These are phyloP conservation scores for Stenocarpella maydis DNA, from an alignment of 2,329 filamentous ascomycete genomes.

Conservation along the genomic window DNA sequence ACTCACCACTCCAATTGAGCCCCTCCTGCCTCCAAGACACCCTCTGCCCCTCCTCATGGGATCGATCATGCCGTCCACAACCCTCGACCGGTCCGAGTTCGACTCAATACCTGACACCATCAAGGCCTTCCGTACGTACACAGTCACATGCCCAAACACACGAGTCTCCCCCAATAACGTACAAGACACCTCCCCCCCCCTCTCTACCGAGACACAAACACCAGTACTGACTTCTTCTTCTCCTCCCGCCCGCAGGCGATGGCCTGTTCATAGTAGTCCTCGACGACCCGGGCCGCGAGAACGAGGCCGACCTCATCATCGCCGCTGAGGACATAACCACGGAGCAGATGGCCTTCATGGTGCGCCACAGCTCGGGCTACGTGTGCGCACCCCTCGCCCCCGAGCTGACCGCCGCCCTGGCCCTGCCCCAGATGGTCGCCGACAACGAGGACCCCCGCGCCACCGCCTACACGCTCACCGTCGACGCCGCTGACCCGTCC, in stretches of 20 bases:
- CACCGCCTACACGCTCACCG: constrained; percentile 91
- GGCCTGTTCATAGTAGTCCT: constrained; percentile 97
- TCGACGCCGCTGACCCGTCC: constrained; percentile 77
- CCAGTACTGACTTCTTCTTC: constrained; percentile 31
- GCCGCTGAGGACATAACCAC: constrained; percentile 85
- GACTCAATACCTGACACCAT: constrained; percentile 72
- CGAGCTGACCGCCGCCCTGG: constrained; percentile 72
- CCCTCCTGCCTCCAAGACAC: neutral
- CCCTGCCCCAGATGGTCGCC: constrained; percentile 88
- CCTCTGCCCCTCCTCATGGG: constrained; percentile 16
- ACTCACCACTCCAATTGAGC: constrained; percentile 16
- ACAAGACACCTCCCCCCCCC: neutral
- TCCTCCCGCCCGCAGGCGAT: constrained; percentile 57
- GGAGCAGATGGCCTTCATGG: constrained; percentile 94
- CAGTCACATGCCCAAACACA: constrained; percentile 1
- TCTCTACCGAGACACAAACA: constrained; percentile 30
- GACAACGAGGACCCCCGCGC: constrained; percentile 80
- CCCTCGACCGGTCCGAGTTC: constrained; percentile 63
- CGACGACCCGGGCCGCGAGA: constrained; percentile 91
- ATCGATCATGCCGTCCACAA: constrained; percentile 57
- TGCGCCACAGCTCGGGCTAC: constrained; percentile 88
- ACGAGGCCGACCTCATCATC: constrained; percentile 98
- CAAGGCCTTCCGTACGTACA: constrained; percentile 67
- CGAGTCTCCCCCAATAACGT: constrained; percentile 6
- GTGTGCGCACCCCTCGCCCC: constrained; percentile 87